phyloP scores from a whole-genome alignment of 1,284 basidiomycete genomes.

The Trichosporon inkin region DNA sequence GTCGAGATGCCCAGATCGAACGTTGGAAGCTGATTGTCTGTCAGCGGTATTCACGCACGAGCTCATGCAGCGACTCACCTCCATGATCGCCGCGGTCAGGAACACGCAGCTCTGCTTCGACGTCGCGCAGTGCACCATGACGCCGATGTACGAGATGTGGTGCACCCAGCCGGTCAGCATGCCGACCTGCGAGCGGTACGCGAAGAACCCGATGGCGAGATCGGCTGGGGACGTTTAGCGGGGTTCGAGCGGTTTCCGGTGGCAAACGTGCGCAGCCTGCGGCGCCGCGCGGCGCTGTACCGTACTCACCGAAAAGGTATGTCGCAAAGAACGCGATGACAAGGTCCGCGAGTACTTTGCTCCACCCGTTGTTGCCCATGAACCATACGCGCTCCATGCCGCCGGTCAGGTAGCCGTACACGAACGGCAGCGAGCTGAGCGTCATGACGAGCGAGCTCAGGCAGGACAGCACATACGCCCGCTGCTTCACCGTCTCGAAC shows the following conservation, averaged over 20 bases:
- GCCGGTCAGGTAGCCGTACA: slow-evolving; percentile 49
- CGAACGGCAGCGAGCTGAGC: slow-evolving; percentile 54
- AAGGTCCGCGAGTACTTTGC: slow-evolving; percentile 25
- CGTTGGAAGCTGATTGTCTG: slow-evolving; percentile 55
- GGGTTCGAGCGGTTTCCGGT: not conserved
- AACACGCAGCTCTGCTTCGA: slow-evolving; percentile 55
- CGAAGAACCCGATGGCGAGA: slow-evolving; percentile 39
- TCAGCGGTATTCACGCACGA: not conserved
- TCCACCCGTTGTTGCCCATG: slow-evolving; percentile 30
- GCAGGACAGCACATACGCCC: slow-evolving; percentile 58
- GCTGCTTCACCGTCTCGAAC: slow-evolving; percentile 52
- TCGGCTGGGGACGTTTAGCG: slow-evolving; percentile 14
- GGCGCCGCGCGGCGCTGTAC: not conserved
- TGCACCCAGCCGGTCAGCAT: slow-evolving; percentile 61
- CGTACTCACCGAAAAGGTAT: slow-evolving; percentile 43
- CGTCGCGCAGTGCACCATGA: slow-evolving; percentile 54
- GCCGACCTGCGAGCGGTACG: slow-evolving; percentile 51
- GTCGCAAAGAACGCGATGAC: slow-evolving; percentile 41
- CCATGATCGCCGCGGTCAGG: slow-evolving; percentile 56
- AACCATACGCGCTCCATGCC: slow-evolving; percentile 31
- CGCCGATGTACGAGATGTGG: slow-evolving; percentile 56
- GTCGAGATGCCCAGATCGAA: slow-evolving; percentile 57
- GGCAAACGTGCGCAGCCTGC: not conserved
- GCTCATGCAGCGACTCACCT: slow-evolving; percentile 37
- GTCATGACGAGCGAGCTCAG: slow-evolving; percentile 55